Evolutionary conservation across 345 rosid species (phyloP).

Genomic region (Pelargonium nanum): DNA sequence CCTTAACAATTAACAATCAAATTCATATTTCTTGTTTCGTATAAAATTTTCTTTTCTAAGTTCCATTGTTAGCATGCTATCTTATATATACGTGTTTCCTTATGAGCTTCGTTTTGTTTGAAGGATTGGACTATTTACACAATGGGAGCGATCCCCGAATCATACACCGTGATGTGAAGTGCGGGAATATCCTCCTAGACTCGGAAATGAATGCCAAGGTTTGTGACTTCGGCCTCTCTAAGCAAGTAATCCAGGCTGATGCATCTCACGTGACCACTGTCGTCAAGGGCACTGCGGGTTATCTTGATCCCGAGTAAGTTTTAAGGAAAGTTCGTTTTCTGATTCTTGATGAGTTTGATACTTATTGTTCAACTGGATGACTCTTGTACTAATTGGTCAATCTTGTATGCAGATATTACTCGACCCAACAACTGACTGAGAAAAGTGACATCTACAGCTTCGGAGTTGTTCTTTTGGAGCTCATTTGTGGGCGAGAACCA

Average conservation of each 20-base stretch:
- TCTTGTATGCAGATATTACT: constrained; percentile 48
- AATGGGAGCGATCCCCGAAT: constrained; percentile 78
- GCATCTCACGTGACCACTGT: constrained; percentile 85
- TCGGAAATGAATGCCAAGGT: constrained; percentile 77
- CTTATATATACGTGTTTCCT: too few relatives aligned
- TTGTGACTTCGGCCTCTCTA: constrained; percentile 70
- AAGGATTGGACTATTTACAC: constrained; percentile 88
- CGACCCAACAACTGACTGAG: constrained; percentile 85
- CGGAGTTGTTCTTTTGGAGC: constrained; percentile 82
- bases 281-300: constrained; percentile 91
- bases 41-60: not conserved
- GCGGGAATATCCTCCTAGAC: constrained; percentile 79
- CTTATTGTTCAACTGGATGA: too few relatives aligned
- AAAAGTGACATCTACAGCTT: constrained; percentile 90
- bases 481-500: constrained; percentile 89
- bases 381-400: constrained; percentile 1
- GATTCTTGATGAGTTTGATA: too few relatives aligned
- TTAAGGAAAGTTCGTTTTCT: not conserved
- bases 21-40: not conserved
- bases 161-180: constrained; percentile 80
- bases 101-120: constrained; percentile 4
- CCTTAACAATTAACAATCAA: too few relatives aligned
- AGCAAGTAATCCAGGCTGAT: constrained; percentile 57
- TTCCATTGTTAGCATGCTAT: too few relatives aligned
- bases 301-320: constrained; percentile 87